These are phyloP conservation scores for Chiua virens DNA, from an alignment of 768 basidiomycete genomes.

Conservation along the genomic window DNA sequence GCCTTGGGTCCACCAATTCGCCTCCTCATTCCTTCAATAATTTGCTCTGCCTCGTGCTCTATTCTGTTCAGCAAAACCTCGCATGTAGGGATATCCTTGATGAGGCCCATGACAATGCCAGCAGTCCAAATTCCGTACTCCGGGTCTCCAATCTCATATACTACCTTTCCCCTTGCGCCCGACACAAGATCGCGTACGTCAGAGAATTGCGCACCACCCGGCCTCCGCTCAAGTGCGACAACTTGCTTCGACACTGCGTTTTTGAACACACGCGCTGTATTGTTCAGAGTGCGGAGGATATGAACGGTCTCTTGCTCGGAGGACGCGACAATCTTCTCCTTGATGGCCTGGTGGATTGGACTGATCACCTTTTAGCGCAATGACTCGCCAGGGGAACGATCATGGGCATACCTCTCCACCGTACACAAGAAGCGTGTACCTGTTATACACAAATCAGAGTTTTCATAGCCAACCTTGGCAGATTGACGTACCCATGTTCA, in stretches of 20 bases:
- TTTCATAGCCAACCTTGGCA: too few relatives aligned
- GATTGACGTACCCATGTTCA: constrained; percentile 93
- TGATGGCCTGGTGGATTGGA: constrained; percentile 87
- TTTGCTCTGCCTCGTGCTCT: constrained; percentile 73
- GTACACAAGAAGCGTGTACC: constrained; percentile 94
- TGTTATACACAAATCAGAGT: too few relatives aligned
- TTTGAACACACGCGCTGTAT: constrained; percentile 85
- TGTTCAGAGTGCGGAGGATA: constrained; percentile 85
- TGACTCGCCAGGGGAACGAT: neutral
- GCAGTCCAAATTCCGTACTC: constrained; percentile 88
- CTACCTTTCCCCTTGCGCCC: constrained; percentile 64
- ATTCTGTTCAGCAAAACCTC: constrained; percentile 64
- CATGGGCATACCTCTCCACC: constrained; percentile 59
- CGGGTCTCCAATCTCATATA: constrained; percentile 82
- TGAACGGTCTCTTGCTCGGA: constrained; percentile 84
- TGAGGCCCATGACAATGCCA: constrained; percentile 65
- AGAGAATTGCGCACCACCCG: constrained; percentile 86
- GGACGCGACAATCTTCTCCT: constrained; percentile 82
- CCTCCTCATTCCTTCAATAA: constrained; percentile 50
- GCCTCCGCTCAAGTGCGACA: constrained; percentile 74
- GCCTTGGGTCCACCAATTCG: constrained; percentile 14
- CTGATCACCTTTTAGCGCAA: constrained; percentile 35
- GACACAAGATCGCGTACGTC: constrained; percentile 78
- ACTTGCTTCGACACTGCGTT: constrained; percentile 84
- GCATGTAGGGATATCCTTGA: constrained; percentile 84